A percentile compares a stretch with the other conserved stretches of the same genome.
Evolutionary conservation across 106 monocot species (phyloP).

Genomic region (Agapanthus africanus): DNA sequence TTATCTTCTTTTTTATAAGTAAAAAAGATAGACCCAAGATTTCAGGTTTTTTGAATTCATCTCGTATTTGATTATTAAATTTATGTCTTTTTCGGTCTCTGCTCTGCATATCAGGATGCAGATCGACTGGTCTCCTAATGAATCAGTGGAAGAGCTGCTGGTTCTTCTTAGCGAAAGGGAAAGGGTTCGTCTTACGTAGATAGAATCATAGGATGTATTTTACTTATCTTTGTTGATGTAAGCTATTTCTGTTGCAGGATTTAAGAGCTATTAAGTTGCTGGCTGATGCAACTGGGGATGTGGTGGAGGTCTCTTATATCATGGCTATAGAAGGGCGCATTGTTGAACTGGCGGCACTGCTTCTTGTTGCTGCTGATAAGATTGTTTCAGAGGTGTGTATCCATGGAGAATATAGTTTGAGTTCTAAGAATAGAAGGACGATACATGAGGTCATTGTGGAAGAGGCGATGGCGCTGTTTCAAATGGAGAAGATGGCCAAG

Average conservation of each 20-base stretch:
- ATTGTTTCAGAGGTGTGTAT: slow-evolving; percentile 6
- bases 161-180: slow-evolving; percentile 18
- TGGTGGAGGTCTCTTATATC: slow-evolving; percentile 7
- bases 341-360: slow-evolving; percentile 18
- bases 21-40: neutral
- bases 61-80: neutral
- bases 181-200: neutral
- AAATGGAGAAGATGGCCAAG: neutral
- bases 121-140: slow-evolving; percentile 19
- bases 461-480: slow-evolving; percentile 17
- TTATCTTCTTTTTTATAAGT: neutral
- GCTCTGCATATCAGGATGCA: slow-evolving; percentile 15
- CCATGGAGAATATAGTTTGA: slow-evolving; percentile 1
- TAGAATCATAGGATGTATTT: too few species aligned
- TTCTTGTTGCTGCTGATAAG: slow-evolving; percentile 24
- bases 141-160: slow-evolving; percentile 30
- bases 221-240: neutral
- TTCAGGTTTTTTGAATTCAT: too few species aligned
- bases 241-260: slow-evolving; percentile 22
- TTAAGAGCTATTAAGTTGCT: slow-evolving; percentile 21
- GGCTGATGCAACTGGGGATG: slow-evolving; percentile 18
- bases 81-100: neutral
- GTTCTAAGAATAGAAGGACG: slow-evolving; percentile 3
- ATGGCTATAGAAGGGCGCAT: slow-evolving; percentile 21
- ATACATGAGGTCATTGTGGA: slow-evolving; percentile 17